phyloP scores from a whole-genome alignment of 1,284 basidiomycete species.

The Xerocomus cyaneibrunnescens region DNA sequence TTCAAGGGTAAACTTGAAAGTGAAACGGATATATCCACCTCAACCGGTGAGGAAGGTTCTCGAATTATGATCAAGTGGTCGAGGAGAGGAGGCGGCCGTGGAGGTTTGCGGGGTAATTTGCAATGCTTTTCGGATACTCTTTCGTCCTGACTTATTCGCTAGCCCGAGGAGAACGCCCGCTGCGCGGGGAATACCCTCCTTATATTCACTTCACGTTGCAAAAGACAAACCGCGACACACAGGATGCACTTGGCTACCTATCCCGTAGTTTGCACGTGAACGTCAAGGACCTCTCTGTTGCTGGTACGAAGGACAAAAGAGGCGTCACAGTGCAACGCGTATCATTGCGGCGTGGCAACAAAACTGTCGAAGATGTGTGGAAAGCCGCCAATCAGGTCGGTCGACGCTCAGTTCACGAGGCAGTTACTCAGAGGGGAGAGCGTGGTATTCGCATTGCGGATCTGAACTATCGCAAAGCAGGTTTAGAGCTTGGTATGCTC shows the following conservation, averaged over 20 bases:
- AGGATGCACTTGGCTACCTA: slow-evolving; percentile 86
- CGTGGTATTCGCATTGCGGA: slow-evolving; percentile 90
- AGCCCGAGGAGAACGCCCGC: slow-evolving; percentile 42
- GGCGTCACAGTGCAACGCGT: slow-evolving; percentile 95
- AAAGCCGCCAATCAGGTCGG: slow-evolving; percentile 69
- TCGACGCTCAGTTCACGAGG: slow-evolving; percentile 57
- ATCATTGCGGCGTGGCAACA: slow-evolving; percentile 75
- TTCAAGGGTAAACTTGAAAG: slow-evolving; percentile 86
- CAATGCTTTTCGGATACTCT: background rate
- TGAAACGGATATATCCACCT: slow-evolving; percentile 61
- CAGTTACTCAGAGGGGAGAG: slow-evolving; percentile 75
- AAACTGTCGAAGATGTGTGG: slow-evolving; percentile 87
- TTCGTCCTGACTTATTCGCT: slow-evolving; percentile 7
- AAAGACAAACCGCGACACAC: slow-evolving; percentile 97
- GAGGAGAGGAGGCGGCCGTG: slow-evolving; percentile 44
- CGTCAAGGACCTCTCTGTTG: slow-evolving; percentile 81
- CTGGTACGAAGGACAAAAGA: slow-evolving; percentile 98
- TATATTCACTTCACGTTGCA: slow-evolving; percentile 98
- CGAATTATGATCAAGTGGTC: slow-evolving; percentile 77
- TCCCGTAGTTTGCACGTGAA: slow-evolving; percentile 74
- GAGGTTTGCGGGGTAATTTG: slow-evolving; percentile 37
- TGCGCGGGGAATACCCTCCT: slow-evolving; percentile 71
- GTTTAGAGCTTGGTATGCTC: slow-evolving; percentile 90
- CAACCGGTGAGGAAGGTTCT: slow-evolving; percentile 60
- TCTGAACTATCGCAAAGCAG: slow-evolving; percentile 77